Conservation (phyloP, 768 basidiomycete species). For the Leccinum subtestaceum region DNA sequence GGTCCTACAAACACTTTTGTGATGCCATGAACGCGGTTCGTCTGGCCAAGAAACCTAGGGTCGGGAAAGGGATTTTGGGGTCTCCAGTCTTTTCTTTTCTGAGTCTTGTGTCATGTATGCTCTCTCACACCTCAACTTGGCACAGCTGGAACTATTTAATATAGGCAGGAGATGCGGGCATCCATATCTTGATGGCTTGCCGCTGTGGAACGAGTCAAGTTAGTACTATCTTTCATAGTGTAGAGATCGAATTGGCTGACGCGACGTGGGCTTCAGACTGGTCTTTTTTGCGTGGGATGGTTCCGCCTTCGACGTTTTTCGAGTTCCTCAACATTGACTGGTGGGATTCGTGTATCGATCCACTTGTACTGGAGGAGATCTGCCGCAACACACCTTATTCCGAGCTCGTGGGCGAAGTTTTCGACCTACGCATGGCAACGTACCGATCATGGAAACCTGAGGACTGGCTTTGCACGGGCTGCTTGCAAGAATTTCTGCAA, state of each 20-base stretch:
- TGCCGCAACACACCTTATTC: conserved; percentile 9
- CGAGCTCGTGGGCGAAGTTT: conserved; percentile 1
- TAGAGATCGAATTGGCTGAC: not conserved
- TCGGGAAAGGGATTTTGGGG: not conserved
- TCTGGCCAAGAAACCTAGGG: not conserved
- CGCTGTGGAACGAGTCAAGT: conserved; percentile 15
- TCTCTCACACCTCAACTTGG: not conserved
- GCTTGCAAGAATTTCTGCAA: conserved; percentile 6
- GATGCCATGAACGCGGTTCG: not conserved
- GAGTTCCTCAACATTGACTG: conserved; percentile 10
- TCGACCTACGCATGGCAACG: conserved; percentile 1
- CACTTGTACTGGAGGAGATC: conserved; percentile 1
- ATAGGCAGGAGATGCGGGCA: conserved; percentile 6
- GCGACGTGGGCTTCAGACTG: conserved; percentile 6
- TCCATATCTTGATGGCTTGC: not conserved
- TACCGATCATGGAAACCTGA: conserved; percentile 6
- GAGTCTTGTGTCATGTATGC: conserved; percentile 7
- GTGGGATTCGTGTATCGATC: conserved; percentile 10
- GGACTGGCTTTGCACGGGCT: conserved; percentile 13
- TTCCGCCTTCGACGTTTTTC: conserved; percentile 14
- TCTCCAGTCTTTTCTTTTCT: not conserved
- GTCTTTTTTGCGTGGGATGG: conserved; percentile 13
- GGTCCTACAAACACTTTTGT: conserved; percentile 12
- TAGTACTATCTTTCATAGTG: not conserved
- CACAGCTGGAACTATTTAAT: not conserved